phyloP scores from a whole-genome alignment of 2,329 filamentous ascomycete species.

The Sarocladium strictum region DNA sequence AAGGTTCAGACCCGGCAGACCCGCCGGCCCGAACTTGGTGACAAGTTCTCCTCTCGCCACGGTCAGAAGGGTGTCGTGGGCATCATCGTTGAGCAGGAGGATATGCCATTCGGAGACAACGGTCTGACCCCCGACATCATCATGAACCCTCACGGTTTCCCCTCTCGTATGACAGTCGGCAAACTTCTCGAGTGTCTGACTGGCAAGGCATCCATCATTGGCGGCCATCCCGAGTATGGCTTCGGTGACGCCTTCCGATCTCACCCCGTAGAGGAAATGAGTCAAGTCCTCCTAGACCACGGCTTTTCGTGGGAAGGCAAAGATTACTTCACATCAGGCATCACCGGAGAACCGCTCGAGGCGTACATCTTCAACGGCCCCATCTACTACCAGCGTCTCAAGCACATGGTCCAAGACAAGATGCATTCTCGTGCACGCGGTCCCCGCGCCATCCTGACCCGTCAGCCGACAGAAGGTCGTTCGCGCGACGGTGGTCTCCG shows the following conservation, averaged over 20 bases:
- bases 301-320: conserved; percentile 98
- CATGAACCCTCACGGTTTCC: conserved; percentile 99
- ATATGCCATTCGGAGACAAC: conserved; percentile 90
- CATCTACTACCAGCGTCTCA: conserved; percentile 98
- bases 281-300: conserved; percentile 72
- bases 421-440: conserved; percentile 95
- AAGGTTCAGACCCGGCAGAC: conserved; percentile 98
- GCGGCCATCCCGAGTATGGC: conserved; percentile 83
- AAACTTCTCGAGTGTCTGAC: conserved; percentile 95
- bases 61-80: conserved; percentile 97
- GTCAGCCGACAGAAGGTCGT: conserved; percentile 93
- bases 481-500: conserved; percentile 87
- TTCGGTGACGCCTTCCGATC: conserved; percentile 74
- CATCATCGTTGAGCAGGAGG: conserved; percentile 92
- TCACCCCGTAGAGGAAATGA: conserved; percentile 83
- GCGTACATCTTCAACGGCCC: conserved; percentile 98
- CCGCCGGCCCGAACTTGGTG: conserved; percentile 85
- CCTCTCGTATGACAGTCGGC: conserved; percentile 97
- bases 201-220: conserved; percentile 85
- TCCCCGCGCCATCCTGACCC: conserved; percentile 83
- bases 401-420: conserved; percentile 99
- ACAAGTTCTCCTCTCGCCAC: conserved; percentile 98
- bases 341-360: conserved; percentile 88
- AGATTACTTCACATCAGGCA: conserved; percentile 90
- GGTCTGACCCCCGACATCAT: conserved; percentile 97